Conservation (phyloP, 257 asterid genomes). For the Henckelia pumila region DNA sequence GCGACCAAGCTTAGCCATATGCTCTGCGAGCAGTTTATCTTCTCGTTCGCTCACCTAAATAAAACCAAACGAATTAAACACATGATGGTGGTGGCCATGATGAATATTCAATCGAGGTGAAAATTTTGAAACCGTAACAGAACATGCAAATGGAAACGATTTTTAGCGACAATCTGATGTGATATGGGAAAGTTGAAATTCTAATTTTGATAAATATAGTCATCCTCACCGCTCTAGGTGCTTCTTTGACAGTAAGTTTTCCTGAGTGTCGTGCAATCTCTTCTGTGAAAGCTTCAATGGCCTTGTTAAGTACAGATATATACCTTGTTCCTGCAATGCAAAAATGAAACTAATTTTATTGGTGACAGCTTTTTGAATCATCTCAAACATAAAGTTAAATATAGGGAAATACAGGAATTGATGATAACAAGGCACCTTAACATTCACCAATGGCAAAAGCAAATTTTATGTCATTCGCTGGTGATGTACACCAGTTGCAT, state of each 20-base stretch:
- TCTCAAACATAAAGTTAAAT: constrained; percentile 12
- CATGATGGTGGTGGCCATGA: background rate
- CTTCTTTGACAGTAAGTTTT: constrained; percentile 84
- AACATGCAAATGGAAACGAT: background rate
- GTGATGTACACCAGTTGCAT: background rate
- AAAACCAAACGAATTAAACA: constrained; percentile 21
- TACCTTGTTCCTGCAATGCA: constrained; percentile 85
- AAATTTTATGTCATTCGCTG: background rate
- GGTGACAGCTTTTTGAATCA: background rate
- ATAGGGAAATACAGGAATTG: background rate
- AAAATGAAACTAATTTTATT: constrained; percentile 11
- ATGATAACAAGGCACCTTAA: background rate
- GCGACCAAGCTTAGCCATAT: constrained; percentile 65
- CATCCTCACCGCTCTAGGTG: constrained; percentile 85
- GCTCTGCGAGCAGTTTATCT: constrained; percentile 79
- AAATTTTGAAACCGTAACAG: background rate
- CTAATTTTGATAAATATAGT: background rate
- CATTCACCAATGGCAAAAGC: background rate
- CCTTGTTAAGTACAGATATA: constrained; percentile 65
- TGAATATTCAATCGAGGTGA: background rate
- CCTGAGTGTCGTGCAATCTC: constrained; percentile 82
- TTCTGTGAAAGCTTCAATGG: constrained; percentile 79
- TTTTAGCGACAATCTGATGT: background rate
- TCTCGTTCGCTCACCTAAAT: constrained; percentile 94
- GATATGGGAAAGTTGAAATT: background rate